These are phyloP conservation scores for Geotrichum ghanense DNA, from an alignment of 805 yeast genomes.

Conservation along the genomic window DNA sequence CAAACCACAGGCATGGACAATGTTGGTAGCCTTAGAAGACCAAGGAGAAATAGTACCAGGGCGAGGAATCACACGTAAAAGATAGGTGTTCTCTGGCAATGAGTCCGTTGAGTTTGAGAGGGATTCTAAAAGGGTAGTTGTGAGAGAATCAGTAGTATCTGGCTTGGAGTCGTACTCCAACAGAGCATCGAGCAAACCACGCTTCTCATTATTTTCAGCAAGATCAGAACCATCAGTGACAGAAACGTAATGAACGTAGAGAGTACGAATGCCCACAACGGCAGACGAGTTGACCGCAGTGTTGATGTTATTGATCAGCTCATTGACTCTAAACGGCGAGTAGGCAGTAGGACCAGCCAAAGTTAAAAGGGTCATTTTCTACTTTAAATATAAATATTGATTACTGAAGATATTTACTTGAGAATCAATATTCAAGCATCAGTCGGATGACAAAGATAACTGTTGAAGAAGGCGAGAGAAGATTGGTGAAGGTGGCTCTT, in stretches of 20 bases:
- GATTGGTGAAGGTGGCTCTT: not conserved
- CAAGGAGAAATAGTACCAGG: slow-evolving; percentile 97
- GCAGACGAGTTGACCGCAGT: slow-evolving; percentile 55
- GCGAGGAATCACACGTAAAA: slow-evolving; percentile 78
- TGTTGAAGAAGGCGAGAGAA: slow-evolving; percentile 3
- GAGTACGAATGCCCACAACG: slow-evolving; percentile 58
- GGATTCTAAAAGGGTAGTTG: slow-evolving; percentile 30
- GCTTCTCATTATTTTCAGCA: slow-evolving; percentile 17
- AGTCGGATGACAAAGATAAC: not conserved
- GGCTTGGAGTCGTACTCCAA: slow-evolving; percentile 65
- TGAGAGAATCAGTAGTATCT: slow-evolving; percentile 39
- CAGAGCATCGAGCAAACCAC: slow-evolving; percentile 42
- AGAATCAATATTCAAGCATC: slow-evolving; percentile 1
- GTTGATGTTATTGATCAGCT: slow-evolving; percentile 61
- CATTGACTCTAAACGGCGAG: slow-evolving; percentile 74
- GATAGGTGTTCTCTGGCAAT: slow-evolving; percentile 30
- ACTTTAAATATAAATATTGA: not conserved
- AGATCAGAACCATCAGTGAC: slow-evolving; percentile 29
- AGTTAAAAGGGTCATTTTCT: slow-evolving; percentile 27
- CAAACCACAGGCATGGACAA: slow-evolving; percentile 79
- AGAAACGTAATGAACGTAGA: slow-evolving; percentile 74
- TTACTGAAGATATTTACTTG: slow-evolving; percentile 7
- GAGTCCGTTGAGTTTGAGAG: slow-evolving; percentile 21
- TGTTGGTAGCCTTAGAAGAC: slow-evolving; percentile 98
- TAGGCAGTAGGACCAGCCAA: slow-evolving; percentile 87